These are phyloP conservation scores for Emericellopsis terricola DNA, from an alignment of 495 filamentous ascomycete genomes.

Conservation along the genomic window DNA sequence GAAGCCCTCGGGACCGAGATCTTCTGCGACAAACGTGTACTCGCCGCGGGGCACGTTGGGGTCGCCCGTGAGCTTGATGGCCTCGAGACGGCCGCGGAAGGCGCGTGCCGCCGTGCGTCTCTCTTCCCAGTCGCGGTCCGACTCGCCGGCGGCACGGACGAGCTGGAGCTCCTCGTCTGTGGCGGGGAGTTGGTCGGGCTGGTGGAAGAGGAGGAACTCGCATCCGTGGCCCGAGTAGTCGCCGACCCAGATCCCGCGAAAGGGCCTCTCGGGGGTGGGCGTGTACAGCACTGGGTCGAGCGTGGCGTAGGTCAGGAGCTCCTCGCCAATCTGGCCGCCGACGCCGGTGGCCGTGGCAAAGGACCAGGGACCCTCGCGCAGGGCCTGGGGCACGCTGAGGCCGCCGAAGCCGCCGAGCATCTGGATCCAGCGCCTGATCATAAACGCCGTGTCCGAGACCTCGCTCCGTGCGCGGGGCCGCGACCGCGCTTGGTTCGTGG, in stretches of 20 bases:
- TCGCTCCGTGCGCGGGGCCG: slow-evolving; percentile 24
- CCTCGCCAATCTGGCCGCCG: slow-evolving; percentile 36
- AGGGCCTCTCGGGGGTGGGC: slow-evolving; percentile 62
- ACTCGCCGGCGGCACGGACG: slow-evolving; percentile 15
- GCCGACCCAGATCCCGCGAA: slow-evolving; percentile 79
- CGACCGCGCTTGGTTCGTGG: slow-evolving; percentile 9
- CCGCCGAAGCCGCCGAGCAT: slow-evolving; percentile 4
- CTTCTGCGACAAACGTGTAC: slow-evolving; percentile 57
- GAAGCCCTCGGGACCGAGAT: slow-evolving; percentile 47
- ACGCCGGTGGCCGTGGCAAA: slow-evolving; percentile 7
- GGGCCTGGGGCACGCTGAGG: slow-evolving; percentile 1
- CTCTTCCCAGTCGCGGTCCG: slow-evolving; percentile 18
- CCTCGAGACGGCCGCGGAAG: slow-evolving; percentile 48
- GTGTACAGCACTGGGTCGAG: slow-evolving; percentile 54
- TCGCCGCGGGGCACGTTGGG: slow-evolving; percentile 76
- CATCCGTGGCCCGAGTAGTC: slow-evolving; percentile 79
- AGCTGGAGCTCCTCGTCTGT: slow-evolving; percentile 10
- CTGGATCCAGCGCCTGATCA: slow-evolving; percentile 56
- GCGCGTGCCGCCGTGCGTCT: slow-evolving; percentile 17
- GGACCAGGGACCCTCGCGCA: not conserved
- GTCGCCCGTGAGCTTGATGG: slow-evolving; percentile 83
- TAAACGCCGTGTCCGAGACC: slow-evolving; percentile 46
- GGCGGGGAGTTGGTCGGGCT: slow-evolving; percentile 32
- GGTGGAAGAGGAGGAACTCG: slow-evolving; percentile 68
- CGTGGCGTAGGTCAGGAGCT: slow-evolving; percentile 57